A percentile compares a stretch with the other conserved stretches of the same genome.
phyloP scores from a whole-genome alignment of 2,329 filamentous ascomycete genomes.

The Sodiomyces alkalinus region DNA sequence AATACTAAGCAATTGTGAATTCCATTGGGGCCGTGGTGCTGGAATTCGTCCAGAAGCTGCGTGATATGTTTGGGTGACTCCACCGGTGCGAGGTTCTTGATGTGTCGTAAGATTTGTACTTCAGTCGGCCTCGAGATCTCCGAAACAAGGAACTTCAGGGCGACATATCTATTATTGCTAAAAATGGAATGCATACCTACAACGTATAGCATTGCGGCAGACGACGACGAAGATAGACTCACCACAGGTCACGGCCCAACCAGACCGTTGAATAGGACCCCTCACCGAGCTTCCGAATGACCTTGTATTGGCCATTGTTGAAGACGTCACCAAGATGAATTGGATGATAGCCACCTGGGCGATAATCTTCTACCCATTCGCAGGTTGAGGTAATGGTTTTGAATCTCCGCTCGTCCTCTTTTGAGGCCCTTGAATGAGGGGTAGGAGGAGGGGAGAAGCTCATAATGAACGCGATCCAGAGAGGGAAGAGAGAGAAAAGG shows the following conservation, averaged over 20 bases:
- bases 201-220: too few species aligned
- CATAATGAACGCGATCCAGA: too few species aligned
- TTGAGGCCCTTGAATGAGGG: slow-evolving; percentile 9
- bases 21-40: slow-evolving; percentile 16
- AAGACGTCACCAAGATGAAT: slow-evolving; percentile 19
- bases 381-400: slow-evolving; percentile 12
- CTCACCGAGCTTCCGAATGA: slow-evolving; percentile 9
- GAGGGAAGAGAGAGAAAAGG: too few species aligned
- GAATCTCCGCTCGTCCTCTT: slow-evolving; percentile 10
- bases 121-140: slow-evolving; percentile 8
- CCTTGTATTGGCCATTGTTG: slow-evolving; percentile 6
- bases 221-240: too few species aligned
- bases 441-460: slow-evolving; percentile 10
- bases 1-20: slow-evolving; percentile 15
- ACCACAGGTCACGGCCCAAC: slow-evolving; percentile 13
- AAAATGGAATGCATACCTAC: too few species aligned
- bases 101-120: slow-evolving; percentile 9
- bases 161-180: slow-evolving; percentile 13
- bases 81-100: slow-evolving; percentile 8
- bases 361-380: slow-evolving; percentile 11
- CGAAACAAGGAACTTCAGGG: slow-evolving; percentile 10
- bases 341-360: slow-evolving; percentile 19
- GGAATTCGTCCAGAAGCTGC: slow-evolving; percentile 12
- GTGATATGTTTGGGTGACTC: slow-evolving; percentile 12
- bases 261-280: slow-evolving; percentile 13